Conservation (phyloP, 306 rosid species). For the Dryas drummondii region DNA sequence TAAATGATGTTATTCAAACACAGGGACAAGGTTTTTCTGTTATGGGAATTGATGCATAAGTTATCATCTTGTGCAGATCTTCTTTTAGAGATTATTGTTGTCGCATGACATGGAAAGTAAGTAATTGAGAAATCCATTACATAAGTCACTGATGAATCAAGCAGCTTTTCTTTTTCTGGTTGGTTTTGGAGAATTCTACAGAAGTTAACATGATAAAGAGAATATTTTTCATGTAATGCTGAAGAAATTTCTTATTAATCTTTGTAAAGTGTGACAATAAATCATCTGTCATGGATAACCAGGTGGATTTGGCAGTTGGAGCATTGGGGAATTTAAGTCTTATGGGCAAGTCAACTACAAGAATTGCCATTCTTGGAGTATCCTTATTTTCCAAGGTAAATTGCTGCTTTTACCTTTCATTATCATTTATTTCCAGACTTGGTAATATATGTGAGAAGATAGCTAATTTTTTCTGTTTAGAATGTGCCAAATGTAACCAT, state of each 20-base stretch:
- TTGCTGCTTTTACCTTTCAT: conserved; percentile 19
- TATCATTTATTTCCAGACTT: conserved; percentile 18
- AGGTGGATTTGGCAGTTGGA: conserved; percentile 53
- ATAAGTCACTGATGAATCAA: not conserved
- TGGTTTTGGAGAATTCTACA: not conserved
- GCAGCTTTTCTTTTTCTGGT: not conserved
- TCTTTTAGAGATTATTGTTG: not conserved
- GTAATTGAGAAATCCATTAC: not conserved
- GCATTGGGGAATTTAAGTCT: conserved; percentile 39
- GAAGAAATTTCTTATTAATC: conserved; percentile 26
- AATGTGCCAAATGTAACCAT: conserved; percentile 44
- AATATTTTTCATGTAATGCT: conserved; percentile 3
- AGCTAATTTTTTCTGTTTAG: conserved; percentile 40
- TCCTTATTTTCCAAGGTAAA: conserved; percentile 61
- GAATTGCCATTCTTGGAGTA: conserved; percentile 82
- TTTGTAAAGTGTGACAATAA: conserved; percentile 29
- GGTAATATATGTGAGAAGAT: conserved; percentile 24
- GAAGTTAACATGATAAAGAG: not conserved
- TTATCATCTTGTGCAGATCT: conserved; percentile 4
- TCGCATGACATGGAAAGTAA: not conserved
- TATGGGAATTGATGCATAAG: not conserved
- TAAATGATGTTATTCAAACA: conserved; percentile 36
- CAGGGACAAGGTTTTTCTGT: conserved; percentile 39
- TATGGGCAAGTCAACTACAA: conserved; percentile 58
- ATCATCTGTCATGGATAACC: conserved; percentile 34